Percentiles rank a stretch among this genome's conserved stretches.
These are phyloP conservation scores for Phytopythium helicoides DNA, from an alignment of 352 stramenopile species.

Conservation along the genomic window DNA sequence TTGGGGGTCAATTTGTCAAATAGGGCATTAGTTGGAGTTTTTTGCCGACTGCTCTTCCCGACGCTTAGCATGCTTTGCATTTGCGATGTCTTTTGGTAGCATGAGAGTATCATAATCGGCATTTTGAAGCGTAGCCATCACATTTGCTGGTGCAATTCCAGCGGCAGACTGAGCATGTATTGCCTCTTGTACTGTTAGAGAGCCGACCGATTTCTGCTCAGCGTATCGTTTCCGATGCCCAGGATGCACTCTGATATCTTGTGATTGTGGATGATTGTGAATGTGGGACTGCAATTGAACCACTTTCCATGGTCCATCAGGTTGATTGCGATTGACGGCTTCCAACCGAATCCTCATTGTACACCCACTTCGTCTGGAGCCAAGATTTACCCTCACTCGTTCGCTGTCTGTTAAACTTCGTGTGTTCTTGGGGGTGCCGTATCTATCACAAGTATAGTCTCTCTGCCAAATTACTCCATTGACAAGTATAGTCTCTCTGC, in stretches of 20 bases:
- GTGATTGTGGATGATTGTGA: neutral
- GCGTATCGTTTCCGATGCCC: neutral
- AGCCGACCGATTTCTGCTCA: neutral
- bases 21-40: neutral
- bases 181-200: too few relatives aligned
- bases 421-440: too few relatives aligned
- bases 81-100: neutral
- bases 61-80: neutral
- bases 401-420: too few relatives aligned
- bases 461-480: too few relatives aligned
- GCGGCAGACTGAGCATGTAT: neutral
- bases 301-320: too few relatives aligned
- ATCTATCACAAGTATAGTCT: too few relatives aligned
- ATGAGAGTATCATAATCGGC: neutral
- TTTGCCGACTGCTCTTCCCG: neutral
- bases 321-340: too few relatives aligned
- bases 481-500: too few relatives aligned
- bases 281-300: too few relatives aligned
- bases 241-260: neutral
- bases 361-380: too few relatives aligned
- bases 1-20: neutral
- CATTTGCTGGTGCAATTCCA: neutral
- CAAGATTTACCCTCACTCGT: too few relatives aligned
- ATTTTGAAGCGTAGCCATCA: neutral
- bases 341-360: too few relatives aligned